A percentile compares a stretch with the other conserved stretches of the same genome.
Evolutionary conservation across 2,329 filamentous ascomycete genomes (phyloP).

Genomic region (Penicillium capsulatum): DNA sequence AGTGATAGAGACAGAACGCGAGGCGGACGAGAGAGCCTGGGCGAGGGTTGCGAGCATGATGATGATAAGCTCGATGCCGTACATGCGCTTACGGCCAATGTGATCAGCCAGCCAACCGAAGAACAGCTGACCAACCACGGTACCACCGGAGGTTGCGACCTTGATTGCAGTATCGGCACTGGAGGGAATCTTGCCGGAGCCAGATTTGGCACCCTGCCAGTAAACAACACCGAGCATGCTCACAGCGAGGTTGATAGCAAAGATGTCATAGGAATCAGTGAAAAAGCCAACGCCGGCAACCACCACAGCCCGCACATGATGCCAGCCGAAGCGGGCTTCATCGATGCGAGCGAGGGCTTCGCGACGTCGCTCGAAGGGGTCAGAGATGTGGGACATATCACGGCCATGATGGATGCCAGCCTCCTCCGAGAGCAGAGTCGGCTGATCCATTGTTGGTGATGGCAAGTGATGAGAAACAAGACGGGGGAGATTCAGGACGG

Average conservation of each 20-base stretch:
- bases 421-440: not conserved
- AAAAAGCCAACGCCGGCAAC: slow-evolving; percentile 86
- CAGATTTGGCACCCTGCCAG: slow-evolving; percentile 54
- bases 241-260: slow-evolving; percentile 68
- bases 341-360: slow-evolving; percentile 77
- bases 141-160: slow-evolving; percentile 76
- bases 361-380: slow-evolving; percentile 69
- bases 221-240: slow-evolving; percentile 77
- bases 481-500: not conserved
- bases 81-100: slow-evolving; percentile 77
- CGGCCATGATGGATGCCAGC: not conserved
- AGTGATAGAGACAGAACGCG: slow-evolving; percentile 56
- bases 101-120: slow-evolving; percentile 77
- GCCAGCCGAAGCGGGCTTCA: slow-evolving; percentile 78
- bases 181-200: slow-evolving; percentile 55
- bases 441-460: not conserved
- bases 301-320: slow-evolving; percentile 70
- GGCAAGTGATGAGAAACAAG: too few relatives aligned
- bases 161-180: slow-evolving; percentile 77
- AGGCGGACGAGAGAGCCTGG: slow-evolving; percentile 63
- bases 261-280: slow-evolving; percentile 81
- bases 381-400: not conserved
- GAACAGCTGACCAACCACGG: slow-evolving; percentile 73
- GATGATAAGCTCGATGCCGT: slow-evolving; percentile 73
- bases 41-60: slow-evolving; percentile 76